Conservation (phyloP, 345 rosid genomes). For the Brassica cretica region DNA sequence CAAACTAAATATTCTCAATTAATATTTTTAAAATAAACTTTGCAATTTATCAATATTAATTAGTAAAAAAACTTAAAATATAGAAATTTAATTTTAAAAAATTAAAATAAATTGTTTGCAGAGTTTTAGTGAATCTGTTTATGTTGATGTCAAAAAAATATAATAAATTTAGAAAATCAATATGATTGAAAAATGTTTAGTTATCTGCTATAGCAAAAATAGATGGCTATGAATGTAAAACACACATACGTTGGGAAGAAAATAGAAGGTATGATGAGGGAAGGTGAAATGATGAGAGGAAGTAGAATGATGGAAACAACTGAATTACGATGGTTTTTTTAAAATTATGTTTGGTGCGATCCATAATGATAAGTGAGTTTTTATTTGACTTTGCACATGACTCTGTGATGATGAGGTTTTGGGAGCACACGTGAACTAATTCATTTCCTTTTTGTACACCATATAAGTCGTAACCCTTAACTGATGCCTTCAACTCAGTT, state of each 20-base stretch:
- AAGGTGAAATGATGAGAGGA: neutral
- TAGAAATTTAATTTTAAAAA: too few relatives aligned
- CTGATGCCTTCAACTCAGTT: constrained; percentile 21
- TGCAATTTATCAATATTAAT: too few relatives aligned
- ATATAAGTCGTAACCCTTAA: constrained; percentile 3
- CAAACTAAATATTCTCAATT: too few relatives aligned
- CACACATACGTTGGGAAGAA: neutral
- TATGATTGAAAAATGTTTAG: too few relatives aligned
- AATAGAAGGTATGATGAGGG: constrained; percentile 22
- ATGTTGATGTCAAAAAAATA: too few relatives aligned
- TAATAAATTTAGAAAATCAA: too few relatives aligned
- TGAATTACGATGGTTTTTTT: neutral
- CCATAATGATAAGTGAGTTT: constrained; percentile 22
- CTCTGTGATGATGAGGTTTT: constrained; percentile 37
- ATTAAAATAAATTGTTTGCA: too few relatives aligned
- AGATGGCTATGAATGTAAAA: neutral
- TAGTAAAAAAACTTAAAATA: too few relatives aligned
- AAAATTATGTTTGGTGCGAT: constrained; percentile 11
- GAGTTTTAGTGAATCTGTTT: too few relatives aligned
- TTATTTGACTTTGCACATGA: constrained; percentile 32
- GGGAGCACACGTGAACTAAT: constrained; percentile 36
- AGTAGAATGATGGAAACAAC: constrained; percentile 30
- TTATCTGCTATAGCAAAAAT: too few relatives aligned
- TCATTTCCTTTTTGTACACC: constrained; percentile 22
- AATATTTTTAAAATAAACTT: too few relatives aligned